Base-by-base conservation (phyloP, 2,329 filamentous ascomycete species). In the Phaeosphaeria sp. region DNA sequence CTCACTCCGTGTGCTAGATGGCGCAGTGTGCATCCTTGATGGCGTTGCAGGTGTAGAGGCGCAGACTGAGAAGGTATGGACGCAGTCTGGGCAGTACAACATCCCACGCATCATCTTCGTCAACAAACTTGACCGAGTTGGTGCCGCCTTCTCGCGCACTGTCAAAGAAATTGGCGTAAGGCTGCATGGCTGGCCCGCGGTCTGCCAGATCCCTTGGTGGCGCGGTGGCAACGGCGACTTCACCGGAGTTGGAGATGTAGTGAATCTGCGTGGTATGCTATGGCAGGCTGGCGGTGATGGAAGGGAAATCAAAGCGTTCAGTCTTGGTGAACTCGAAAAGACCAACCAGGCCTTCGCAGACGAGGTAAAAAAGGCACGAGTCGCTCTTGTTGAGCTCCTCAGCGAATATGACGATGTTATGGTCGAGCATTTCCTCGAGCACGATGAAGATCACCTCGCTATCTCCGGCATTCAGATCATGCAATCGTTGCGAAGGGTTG, bases 191-290 rank as follows among this genome's bases (percentile, higher is more conserved):
- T 96, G 91, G 89, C 95, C 95, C 2, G 88, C 95, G 15, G 88
- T 98, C 8, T 97, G 94, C 71, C 93, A 97, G 70, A 93, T 98
- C 61, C 95, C 95, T 0, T 97, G 93, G 92, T 98, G 93, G 87
- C 87, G 91, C 72, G 83, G 81, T 13, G 83, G 83, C 5, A 89
- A 90, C 57, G 91, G 92, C 7, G 84, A 86, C 6, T 90, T 98
- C 66, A 86, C 89, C 22, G 95, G 95, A 24, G 86, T 98, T 24
- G 91, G 92, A 40, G 94, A 99, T 79, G 87, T 91, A 40, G 84
- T 98, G 53, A 86, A 90, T 58, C 82, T 92, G 13, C 85, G 89
- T 45, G 92, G 89, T 3, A 84, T 97, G 58, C 83, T 87, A 57
- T 98, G 94, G 89, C 82, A 86, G 11, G 80, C 83, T 63, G 86